Conservation (phyloP, 108 stramenopile genomes). For the Fragilariopsis cylindrus region DNA sequence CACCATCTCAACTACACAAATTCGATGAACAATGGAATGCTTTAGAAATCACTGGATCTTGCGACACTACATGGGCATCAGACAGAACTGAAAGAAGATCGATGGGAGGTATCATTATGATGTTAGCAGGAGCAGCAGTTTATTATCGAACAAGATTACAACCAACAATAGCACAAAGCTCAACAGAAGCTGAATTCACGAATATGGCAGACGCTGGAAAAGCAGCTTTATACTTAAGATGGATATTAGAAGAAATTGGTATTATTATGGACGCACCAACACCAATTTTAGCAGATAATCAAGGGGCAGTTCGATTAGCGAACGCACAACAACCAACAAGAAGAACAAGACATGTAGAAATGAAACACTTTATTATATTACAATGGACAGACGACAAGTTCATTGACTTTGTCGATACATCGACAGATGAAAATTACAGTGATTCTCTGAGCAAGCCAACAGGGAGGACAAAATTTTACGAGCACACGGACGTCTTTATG, state of each 20-base stretch:
- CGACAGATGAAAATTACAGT: too few species aligned
- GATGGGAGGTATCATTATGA: slow-evolving; percentile 23
- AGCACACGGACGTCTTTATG: too few species aligned
- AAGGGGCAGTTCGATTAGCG: slow-evolving; percentile 25
- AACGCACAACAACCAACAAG: slow-evolving; percentile 35
- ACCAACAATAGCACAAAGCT: slow-evolving; percentile 19
- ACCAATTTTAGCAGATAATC: slow-evolving; percentile 36
- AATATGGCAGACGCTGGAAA: slow-evolving; percentile 31
- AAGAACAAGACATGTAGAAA: too few species aligned
- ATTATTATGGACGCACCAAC: slow-evolving; percentile 13
- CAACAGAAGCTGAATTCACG: slow-evolving; percentile 36
- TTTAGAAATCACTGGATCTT: background rate
- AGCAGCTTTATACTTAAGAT: slow-evolving; percentile 26
- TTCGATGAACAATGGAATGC: too few species aligned
- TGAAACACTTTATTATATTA: too few species aligned
- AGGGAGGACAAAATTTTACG: too few species aligned
- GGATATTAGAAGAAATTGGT: slow-evolving; percentile 24
- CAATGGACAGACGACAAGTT: too few species aligned
- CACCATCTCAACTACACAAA: too few species aligned
- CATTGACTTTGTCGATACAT: too few species aligned
- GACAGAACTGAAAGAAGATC: slow-evolving; percentile 32
- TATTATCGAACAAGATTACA: slow-evolving; percentile 29
- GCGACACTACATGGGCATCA: slow-evolving; percentile 40
- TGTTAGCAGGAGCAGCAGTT: slow-evolving; percentile 35
- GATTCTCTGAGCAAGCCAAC: too few species aligned